Conservation (phyloP, 2,329 filamentous ascomycete species). For the Dryadomyces quercivorus region DNA sequence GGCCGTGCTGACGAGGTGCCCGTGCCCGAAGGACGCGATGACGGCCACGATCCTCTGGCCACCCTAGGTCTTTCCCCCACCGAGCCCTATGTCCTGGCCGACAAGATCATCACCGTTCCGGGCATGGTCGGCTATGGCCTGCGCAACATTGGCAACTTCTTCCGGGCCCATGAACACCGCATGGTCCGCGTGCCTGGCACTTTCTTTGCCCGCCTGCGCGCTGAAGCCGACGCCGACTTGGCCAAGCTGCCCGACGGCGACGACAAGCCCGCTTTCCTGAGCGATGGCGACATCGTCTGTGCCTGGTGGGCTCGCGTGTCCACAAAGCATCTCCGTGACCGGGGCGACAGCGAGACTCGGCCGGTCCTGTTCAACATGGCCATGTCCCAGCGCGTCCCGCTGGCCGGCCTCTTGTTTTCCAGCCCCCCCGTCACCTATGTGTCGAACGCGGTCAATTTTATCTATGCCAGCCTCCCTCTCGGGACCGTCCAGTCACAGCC, state of each 20-base stretch:
- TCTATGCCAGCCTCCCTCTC: constrained; percentile 13
- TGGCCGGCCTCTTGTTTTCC: constrained; percentile 15
- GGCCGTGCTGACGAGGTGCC: constrained; percentile 23
- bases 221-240: constrained; percentile 11
- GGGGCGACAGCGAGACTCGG: constrained; percentile 7
- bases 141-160: constrained; percentile 15
- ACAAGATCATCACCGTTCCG: constrained; percentile 11
- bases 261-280: background rate
- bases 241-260: background rate
- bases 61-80: constrained; percentile 43
- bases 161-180: constrained; percentile 19
- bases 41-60: constrained; percentile 65
- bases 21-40: constrained; percentile 46
- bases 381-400: constrained; percentile 18
- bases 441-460: constrained; percentile 18
- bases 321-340: constrained; percentile 13
- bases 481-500: constrained; percentile 18
- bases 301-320: constrained; percentile 24
- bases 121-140: constrained; percentile 15
- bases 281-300: constrained; percentile 21
- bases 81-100: constrained; percentile 14
- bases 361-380: constrained; percentile 21
- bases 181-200: constrained; percentile 22
- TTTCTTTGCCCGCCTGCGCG: constrained; percentile 15
- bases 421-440: constrained; percentile 14